Base-by-base conservation (phyloP, 371 early-diverging fungal genomes). In the Parasitella parasitica region DNA sequence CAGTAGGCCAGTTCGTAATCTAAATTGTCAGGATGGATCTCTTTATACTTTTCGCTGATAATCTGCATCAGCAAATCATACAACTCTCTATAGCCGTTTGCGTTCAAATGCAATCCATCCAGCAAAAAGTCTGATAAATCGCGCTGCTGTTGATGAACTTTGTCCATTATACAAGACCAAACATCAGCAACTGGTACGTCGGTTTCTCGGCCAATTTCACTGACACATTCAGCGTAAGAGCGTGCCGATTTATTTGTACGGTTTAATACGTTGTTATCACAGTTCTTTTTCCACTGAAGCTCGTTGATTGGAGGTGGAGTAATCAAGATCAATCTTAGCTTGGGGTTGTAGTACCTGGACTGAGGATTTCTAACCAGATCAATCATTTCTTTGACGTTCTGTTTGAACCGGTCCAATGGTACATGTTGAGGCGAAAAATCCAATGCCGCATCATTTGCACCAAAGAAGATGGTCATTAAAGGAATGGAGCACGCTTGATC, bases 371-470 rank as follows among this genome's bases (percentile, higher is more conserved):
- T 80, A 11, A 93, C 61, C 36, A 75, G 50, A 2, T 65, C 61
- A 24, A 92, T 72, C 67, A 95, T 82, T 1, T 63, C 55, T 24
- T 58, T 67, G 6, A 92, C 49, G 58, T 94, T 93, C 1, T 57
- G 27, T 20, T 69, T 75, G 67, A 82, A 95, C 12, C 80, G 72
- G 0, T 71, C 75, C 20, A 94, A 41, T 1, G 91, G 81, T 0
- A 94, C 91, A 60, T 88, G 88, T 36, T 90, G 91, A 6, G 57
- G 43, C 0, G 78, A 65, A 24, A 69, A 69, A n/a, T 76, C 70
- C 6, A 84, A 48, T 4, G 85, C 78, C 0, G 92, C 87, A 66
- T 96, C 96, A 71, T 96, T 96, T 39, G 94, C 88, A 6, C 96
- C 96, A 38, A 92, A 82, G 51, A 93, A 88, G 12, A 96, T 79